Base-by-base conservation (phyloP, 2,329 filamentous ascomycete genomes). In the Colletotrichum sp. region DNA sequence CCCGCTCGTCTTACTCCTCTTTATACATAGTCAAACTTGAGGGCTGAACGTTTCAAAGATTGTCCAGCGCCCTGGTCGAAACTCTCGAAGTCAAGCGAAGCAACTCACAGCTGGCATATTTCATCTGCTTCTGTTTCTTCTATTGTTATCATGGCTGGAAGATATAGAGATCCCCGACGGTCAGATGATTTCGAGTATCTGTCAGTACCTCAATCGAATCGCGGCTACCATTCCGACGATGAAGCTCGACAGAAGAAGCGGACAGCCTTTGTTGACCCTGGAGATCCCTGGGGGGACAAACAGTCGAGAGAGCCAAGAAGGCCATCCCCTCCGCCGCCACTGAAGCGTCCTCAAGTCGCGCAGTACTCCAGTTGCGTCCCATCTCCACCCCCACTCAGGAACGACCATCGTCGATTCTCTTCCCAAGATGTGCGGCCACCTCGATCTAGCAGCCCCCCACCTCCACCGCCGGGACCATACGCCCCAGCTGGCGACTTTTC, bases 41-140 rank as follows among this genome's bases (percentile, higher is more conserved):
- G 11, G 43, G n/a, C 43, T 6, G 43, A 47, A 47, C 43, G 1
- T 0, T 0, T 47, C n/a, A 47, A 21, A 47, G 1, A 13, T 47
- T 47, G n/a, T n/a, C 43, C 43, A 47, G 11, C 0, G 43, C 1
- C n/a, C 0, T 47, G 8, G 0, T 47, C 4, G 9, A 47, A 47
- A 47, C 9, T 11, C 11, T 47, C 18, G 0, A 47, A 21, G 43
- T 21, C n/a, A 21, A 3, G 2, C 0, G 1, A 47, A 4, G 43
- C 43, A 21, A 12, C 6, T 9, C 12, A 47, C 2, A 47, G 43
- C 11, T 2, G 43, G 43, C 18, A 7, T 21, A 21, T 12, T n/a
- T 47, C 43, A 21, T 47, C 2, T 47, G 1, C 6, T 13, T 47
- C 2, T 0, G 18, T 33, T 31, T 3, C 11, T 47, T 47, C 38